phyloP scores from a whole-genome alignment of 371 early-diverging fungal species.

The Mucor racemosus region DNA sequence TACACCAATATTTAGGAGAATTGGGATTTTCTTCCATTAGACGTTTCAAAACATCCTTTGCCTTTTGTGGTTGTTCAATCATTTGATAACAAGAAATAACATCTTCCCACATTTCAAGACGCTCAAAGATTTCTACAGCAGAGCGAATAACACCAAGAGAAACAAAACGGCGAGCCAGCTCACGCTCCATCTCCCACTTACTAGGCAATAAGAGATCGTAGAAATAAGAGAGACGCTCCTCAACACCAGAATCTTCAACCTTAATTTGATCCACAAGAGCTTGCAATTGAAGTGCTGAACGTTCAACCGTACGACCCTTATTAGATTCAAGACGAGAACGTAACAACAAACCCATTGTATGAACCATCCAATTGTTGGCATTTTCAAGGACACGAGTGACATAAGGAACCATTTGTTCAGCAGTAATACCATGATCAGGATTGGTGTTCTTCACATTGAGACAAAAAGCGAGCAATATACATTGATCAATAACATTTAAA shows the following conservation, averaged over 20 bases:
- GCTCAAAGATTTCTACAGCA: slow-evolving; percentile 91
- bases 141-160: slow-evolving; percentile 86
- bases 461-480: slow-evolving; percentile 87
- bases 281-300: slow-evolving; percentile 90
- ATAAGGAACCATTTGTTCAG: slow-evolving; percentile 93
- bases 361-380: slow-evolving; percentile 96
- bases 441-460: slow-evolving; percentile 93
- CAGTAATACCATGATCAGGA: slow-evolving; percentile 89
- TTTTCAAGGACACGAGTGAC: slow-evolving; percentile 89
- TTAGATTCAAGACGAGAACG: slow-evolving; percentile 90
- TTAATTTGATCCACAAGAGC: slow-evolving; percentile 92
- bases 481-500: slow-evolving; percentile 84
- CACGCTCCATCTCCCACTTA: slow-evolving; percentile 95
- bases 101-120: slow-evolving; percentile 95
- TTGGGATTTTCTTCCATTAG: slow-evolving; percentile 70
- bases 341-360: slow-evolving; percentile 90
- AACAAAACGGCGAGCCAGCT: slow-evolving; percentile 85
- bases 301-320: slow-evolving; percentile 89
- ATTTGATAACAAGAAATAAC: slow-evolving; percentile 84
- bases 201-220: slow-evolving; percentile 81
- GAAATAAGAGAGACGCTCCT: slow-evolving; percentile 83
- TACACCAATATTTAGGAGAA: slow-evolving; percentile 84
- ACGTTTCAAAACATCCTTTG: slow-evolving; percentile 72
- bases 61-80: slow-evolving; percentile 82
- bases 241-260: slow-evolving; percentile 73